These are phyloP conservation scores for Geosiphon pyriformis DNA, from an alignment of 192 early-diverging fungal genomes.

Conservation along the genomic window DNA sequence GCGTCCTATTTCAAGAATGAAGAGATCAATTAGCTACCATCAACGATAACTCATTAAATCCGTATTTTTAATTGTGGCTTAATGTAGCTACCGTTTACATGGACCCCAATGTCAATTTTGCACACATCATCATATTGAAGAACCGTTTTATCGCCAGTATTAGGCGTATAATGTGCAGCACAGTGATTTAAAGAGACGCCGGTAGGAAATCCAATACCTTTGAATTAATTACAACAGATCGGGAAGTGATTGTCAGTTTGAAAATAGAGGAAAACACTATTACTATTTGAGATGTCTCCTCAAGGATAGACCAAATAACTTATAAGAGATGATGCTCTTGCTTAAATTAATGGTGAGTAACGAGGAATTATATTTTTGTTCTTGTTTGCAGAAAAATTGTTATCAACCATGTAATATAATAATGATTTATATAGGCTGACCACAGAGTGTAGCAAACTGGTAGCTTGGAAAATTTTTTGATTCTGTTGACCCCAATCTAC, in stretches of 20 bases:
- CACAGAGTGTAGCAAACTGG: conserved; percentile 26
- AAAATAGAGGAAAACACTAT: no score
- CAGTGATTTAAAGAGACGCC: conserved; percentile 91
- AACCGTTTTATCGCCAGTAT: conserved; percentile 91
- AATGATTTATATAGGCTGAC: background rate
- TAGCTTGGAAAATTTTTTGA: no score
- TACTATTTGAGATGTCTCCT: conserved; percentile 13
- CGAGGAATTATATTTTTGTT: background rate
- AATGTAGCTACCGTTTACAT: conserved; percentile 68
- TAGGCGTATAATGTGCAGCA: conserved; percentile 97
- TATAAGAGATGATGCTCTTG: background rate
- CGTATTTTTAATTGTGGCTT: no score
- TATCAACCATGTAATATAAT: conserved; percentile 9
- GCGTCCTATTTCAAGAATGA: conserved; percentile 43
- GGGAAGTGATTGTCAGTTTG: no score
- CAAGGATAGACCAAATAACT: conserved; percentile 14
- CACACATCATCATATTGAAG: conserved; percentile 85
- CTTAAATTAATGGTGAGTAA: conserved; percentile 12
- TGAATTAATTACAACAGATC: background rate
- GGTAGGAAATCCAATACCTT: conserved; percentile 91
- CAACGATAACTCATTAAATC: background rate
- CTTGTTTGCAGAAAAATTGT: conserved; percentile 28
- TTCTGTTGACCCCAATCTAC: no score
- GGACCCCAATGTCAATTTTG: conserved; percentile 96
- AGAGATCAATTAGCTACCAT: background rate